A percentile compares a stretch with the other conserved stretches of the same genome.
phyloP scores from a whole-genome alignment of 2,329 filamentous ascomycete species.

The Fusarium poae region DNA sequence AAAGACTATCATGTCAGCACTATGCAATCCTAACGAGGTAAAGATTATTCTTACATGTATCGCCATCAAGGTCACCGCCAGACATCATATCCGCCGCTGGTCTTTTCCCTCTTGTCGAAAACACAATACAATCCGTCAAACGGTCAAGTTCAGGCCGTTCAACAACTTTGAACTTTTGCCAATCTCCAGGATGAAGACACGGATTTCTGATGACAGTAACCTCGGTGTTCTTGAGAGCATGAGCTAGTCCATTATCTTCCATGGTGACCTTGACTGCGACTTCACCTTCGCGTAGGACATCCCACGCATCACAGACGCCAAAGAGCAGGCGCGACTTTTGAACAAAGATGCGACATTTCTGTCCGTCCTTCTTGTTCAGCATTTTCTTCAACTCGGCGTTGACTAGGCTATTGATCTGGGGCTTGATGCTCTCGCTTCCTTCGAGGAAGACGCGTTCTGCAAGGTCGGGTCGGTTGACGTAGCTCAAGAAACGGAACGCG shows the following conservation, averaged over 20 bases:
- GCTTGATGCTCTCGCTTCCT: not conserved
- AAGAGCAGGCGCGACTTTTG: not conserved
- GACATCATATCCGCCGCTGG: slow-evolving; percentile 12
- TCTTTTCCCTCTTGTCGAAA: slow-evolving; percentile 1
- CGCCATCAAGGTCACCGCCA: slow-evolving; percentile 4
- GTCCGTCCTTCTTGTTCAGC: not conserved
- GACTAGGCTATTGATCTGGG: not conserved
- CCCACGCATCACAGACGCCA: slow-evolving; percentile 1
- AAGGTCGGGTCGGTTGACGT: not conserved
- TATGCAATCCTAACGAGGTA: not conserved
- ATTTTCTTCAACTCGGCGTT: not conserved
- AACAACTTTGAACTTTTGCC: slow-evolving; percentile 11
- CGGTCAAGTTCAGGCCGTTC: not conserved
- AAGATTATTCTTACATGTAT: not conserved
- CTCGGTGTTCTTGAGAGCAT: slow-evolving; percentile 1
- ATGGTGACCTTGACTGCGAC: not conserved
- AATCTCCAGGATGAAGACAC: slow-evolving; percentile 11
- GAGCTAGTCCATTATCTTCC: not conserved
- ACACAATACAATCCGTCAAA: slow-evolving; percentile 4
- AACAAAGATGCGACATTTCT: not conserved
- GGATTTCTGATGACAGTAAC: slow-evolving; percentile 14
- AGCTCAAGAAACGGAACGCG: slow-evolving; percentile 10
- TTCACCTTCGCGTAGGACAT: slow-evolving; percentile 6
- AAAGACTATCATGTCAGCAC: not conserved
- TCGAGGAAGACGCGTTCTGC: slow-evolving; percentile 6